Conservation (phyloP, 2,329 filamentous ascomycete species). For the Blastomyces silverae region DNA sequence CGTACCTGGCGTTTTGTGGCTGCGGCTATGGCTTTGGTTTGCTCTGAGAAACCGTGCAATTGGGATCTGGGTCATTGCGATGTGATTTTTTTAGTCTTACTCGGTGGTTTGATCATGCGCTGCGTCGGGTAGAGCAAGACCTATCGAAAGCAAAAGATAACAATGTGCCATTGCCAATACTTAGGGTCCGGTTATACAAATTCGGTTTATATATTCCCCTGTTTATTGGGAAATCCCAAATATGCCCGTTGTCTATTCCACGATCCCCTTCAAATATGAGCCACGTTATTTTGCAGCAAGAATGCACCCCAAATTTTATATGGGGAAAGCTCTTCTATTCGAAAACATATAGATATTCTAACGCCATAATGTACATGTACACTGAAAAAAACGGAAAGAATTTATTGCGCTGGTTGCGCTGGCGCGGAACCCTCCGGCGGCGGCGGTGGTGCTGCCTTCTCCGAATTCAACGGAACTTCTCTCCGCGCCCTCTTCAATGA, state of each 20-base stretch:
- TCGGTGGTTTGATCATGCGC: too few relatives aligned
- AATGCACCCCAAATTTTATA: background rate
- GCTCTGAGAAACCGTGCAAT: background rate
- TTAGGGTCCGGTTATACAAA: background rate
- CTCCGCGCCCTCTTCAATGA: conserved; percentile 74
- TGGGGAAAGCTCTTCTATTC: conserved; percentile 6
- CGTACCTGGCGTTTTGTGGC: background rate
- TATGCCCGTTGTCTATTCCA: background rate
- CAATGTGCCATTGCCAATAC: background rate
- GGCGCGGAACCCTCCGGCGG: conserved; percentile 3
- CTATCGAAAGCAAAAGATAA: background rate
- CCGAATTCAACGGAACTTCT: conserved; percentile 46
- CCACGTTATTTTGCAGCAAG: background rate
- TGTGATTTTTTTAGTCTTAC: background rate
- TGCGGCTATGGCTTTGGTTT: background rate
- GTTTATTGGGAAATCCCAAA: background rate
- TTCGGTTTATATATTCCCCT: background rate
- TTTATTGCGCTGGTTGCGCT: conserved; percentile 7
- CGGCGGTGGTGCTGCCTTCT: background rate
- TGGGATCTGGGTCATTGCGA: background rate
- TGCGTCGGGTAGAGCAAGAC: background rate
- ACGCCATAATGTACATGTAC: conserved; percentile 14
- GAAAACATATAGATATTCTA: conserved; percentile 1
- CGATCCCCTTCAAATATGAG: background rate
- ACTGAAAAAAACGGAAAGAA: background rate